Percentiles rank a stretch among this genome's conserved stretches.
Conservation (phyloP, 2,329 filamentous ascomycete genomes). For the Nigrograna mackinnonii region DNA sequence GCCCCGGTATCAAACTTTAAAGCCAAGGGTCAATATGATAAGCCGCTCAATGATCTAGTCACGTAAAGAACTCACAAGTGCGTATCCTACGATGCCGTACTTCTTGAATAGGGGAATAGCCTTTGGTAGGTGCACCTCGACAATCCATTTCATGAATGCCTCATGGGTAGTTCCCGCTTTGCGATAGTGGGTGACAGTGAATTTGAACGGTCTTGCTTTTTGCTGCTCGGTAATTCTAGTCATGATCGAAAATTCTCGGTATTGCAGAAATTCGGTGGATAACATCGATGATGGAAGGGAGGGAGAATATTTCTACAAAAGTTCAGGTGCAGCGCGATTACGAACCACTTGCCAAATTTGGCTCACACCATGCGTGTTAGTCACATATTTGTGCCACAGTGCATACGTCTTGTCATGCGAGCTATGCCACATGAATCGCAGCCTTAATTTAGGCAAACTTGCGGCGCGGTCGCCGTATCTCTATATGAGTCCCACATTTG, state of each 20-base stretch:
- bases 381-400: too few relatives aligned
- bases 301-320: too few relatives aligned
- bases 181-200: slow-evolving; percentile 7
- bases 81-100: slow-evolving; percentile 7
- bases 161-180: slow-evolving; percentile 6
- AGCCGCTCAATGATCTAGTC: background rate
- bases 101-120: slow-evolving; percentile 6
- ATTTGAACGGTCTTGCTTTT: slow-evolving; percentile 1
- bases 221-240: background rate
- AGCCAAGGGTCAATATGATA: slow-evolving; percentile 1
- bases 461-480: too few relatives aligned
- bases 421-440: too few relatives aligned
- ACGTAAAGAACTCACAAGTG: slow-evolving; percentile 7
- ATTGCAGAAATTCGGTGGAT: background rate
- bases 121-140: slow-evolving; percentile 7
- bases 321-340: too few relatives aligned
- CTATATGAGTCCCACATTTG: too few relatives aligned
- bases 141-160: slow-evolving; percentile 7
- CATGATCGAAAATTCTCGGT: background rate
- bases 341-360: too few relatives aligned
- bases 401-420: too few relatives aligned
- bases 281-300: background rate
- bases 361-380: too few relatives aligned
- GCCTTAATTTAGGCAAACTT: too few relatives aligned
- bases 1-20: slow-evolving; percentile 5